Conservation (phyloP, 2,329 filamentous ascomycete genomes). For the Neoarthrinium moseri region DNA sequence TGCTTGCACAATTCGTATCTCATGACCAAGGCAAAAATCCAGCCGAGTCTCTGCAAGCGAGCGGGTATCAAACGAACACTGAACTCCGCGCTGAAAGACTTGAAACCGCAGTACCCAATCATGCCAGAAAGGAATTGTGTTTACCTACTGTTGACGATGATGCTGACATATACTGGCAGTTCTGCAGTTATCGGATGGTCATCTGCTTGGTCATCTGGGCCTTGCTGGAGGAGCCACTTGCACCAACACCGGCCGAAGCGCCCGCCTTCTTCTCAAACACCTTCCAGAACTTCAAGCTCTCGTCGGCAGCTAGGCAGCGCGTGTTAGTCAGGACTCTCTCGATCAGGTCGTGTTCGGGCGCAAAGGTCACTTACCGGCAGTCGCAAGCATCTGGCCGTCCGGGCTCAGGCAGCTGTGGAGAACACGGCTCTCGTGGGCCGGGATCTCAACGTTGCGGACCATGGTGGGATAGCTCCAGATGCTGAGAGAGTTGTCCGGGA, state of each 20-base stretch:
- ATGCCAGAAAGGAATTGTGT: constrained; percentile 14
- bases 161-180: constrained; percentile 6
- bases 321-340: neutral
- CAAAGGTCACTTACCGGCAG: constrained; percentile 61
- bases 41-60: neutral
- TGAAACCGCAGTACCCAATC: constrained; percentile 10
- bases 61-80: constrained; percentile 4
- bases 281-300: constrained; percentile 99
- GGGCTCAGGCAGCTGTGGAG: constrained; percentile 96
- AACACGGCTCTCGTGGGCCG: constrained; percentile 93
- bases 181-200: constrained; percentile 71
- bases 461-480: constrained; percentile 99
- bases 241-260: constrained; percentile 60
- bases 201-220: constrained; percentile 91
- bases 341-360: neutral
- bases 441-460: constrained; percentile 96
- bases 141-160: constrained; percentile 14
- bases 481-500: constrained; percentile 98
- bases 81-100: constrained; percentile 14
- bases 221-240: constrained; percentile 70
- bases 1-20: constrained; percentile 5
- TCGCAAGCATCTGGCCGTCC: constrained; percentile 96
- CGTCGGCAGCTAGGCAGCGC: constrained; percentile 69
- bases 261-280: constrained; percentile 98
- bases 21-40: constrained; percentile 10